Percentiles rank a stretch among this genome's conserved stretches.
These are phyloP conservation scores for Beverwykella pulmonaria DNA, from an alignment of 495 filamentous ascomycete genomes.

Conservation along the genomic window DNA sequence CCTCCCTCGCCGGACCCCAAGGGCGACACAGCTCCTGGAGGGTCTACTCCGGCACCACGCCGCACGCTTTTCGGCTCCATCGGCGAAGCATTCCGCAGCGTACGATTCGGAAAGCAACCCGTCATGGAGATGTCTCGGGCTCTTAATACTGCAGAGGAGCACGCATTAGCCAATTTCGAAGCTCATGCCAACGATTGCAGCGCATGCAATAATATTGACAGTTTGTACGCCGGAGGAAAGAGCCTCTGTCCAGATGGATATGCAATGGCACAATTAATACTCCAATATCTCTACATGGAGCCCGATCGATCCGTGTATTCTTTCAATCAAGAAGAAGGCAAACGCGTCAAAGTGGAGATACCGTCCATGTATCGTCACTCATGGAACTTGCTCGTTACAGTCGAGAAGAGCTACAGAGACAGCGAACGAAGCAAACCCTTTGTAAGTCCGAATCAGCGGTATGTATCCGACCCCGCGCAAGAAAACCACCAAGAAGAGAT, in stretches of 20 bases:
- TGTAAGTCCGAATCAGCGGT: slow-evolving; percentile 8
- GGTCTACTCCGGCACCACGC: background rate
- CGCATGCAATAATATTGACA: slow-evolving; percentile 20
- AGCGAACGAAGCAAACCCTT: slow-evolving; percentile 18
- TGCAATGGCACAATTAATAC: slow-evolving; percentile 8
- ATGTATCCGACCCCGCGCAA: background rate
- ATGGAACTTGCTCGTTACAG: slow-evolving; percentile 17
- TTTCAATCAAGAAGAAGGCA: slow-evolving; percentile 5
- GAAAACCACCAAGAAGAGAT: too few species aligned
- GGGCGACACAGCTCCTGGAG: background rate
- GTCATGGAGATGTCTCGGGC: background rate
- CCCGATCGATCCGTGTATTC: slow-evolving; percentile 9
- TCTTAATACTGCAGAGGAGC: slow-evolving; percentile 12
- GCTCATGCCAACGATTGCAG: slow-evolving; percentile 15
- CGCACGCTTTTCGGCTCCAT: slow-evolving; percentile 28
- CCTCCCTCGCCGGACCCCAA: background rate
- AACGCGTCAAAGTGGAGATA: slow-evolving; percentile 13
- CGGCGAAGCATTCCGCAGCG: slow-evolving; percentile 31
- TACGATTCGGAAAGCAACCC: slow-evolving; percentile 29
- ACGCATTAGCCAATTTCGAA: slow-evolving; percentile 21
- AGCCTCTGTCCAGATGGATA: slow-evolving; percentile 20
- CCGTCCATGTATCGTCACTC: slow-evolving; percentile 5
- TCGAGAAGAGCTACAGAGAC: slow-evolving; percentile 27
- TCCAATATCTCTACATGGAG: slow-evolving; percentile 33
- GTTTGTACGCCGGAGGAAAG: slow-evolving; percentile 2